Percentiles rank a stretch among this genome's conserved stretches.
These are phyloP conservation scores for Raffaelea arxii DNA, from an alignment of 2,329 filamentous ascomycete genomes.

Conservation along the genomic window DNA sequence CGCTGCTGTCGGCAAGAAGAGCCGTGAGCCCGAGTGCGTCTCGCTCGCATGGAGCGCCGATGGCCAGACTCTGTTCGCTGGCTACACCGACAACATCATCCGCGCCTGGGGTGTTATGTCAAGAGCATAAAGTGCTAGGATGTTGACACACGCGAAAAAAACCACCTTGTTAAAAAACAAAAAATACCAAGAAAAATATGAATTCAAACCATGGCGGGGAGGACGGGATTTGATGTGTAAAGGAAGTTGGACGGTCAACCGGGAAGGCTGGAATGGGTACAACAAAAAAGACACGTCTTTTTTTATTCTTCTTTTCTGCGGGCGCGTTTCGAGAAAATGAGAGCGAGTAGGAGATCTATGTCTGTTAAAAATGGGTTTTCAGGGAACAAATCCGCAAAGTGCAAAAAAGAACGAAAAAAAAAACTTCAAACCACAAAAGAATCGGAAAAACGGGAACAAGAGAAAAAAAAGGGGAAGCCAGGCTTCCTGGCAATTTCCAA, in stretches of 20 bases:
- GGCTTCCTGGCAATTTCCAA: neutral
- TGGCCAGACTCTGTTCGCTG: conserved; percentile 97
- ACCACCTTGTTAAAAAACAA: neutral
- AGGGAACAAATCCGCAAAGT: too few species aligned
- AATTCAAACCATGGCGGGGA: too few species aligned
- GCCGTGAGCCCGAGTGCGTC: conserved; percentile 96
- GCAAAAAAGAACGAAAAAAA: neutral
- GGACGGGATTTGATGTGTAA: too few species aligned
- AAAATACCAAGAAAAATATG: neutral
- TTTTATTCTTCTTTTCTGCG: neutral
- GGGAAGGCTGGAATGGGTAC: neutral
- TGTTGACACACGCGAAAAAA: neutral
- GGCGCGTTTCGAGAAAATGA: too few species aligned
- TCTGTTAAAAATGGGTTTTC: too few species aligned
- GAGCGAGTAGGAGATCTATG: too few species aligned
- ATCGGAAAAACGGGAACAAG: neutral
- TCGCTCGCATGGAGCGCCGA: conserved; percentile 96
- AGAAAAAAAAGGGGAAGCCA: neutral
- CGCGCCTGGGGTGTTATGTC: conserved; percentile 97
- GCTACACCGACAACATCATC: conserved; percentile 99
- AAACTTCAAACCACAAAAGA: neutral
- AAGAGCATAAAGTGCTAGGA: conserved; percentile 54
- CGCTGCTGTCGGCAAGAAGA: conserved; percentile 95
- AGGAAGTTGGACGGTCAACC: too few species aligned
- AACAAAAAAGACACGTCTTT: neutral